Evolutionary conservation across 2,329 filamentous ascomycete genomes (phyloP), one percentile per base, ranked within the genome.

Genomic region (Alternaria sp.): DNA sequence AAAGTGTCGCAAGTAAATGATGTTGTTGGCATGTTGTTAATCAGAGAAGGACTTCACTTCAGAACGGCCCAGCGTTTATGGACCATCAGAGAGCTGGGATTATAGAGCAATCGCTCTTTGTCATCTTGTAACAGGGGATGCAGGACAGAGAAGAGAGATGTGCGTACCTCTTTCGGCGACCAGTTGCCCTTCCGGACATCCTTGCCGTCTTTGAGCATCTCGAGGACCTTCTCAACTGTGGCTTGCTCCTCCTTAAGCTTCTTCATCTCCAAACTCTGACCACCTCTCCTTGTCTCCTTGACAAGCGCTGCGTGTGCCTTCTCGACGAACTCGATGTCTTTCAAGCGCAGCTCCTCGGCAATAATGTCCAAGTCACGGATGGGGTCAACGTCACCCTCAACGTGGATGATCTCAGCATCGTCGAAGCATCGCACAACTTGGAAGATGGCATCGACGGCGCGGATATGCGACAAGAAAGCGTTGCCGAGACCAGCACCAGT

Each of bases 1-100:
- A 45, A 41, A 17, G n/a, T 36, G 17, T 48, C 21, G 23, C 44
- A 52, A 46, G 46, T 58, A 34, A 36, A 21, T 52, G 52, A 36
- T 48, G 29, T 33, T 33, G 54, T 62, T 54, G 40, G 29, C 37
- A 52, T 57, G 54, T 66, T 45, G 60, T 33, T 39, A 11, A 80
- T 92, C 90, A 92, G 90, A 88, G 78, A 82, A 81, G 84, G 85
- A 86, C 82, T 84, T 91, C 85, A 90, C 97, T 93, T 96, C 94
- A 97, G 77, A 88, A 86, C 85, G 84, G 85, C 90, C 92, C 90
- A 84, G 88, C 91, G 83, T 85, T 82, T 78, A 81, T 85, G 88
- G 91, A 90, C 87, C 86, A 89, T 98, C 94, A 90, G 97, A 90
- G 95, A 99, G 95, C 95, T 99, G 95, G 95, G 95, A 92, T 96